These are phyloP conservation scores for Yamadazyma jaroonii DNA, from an alignment of 1,139 yeast genomes.

Conservation along the genomic window DNA sequence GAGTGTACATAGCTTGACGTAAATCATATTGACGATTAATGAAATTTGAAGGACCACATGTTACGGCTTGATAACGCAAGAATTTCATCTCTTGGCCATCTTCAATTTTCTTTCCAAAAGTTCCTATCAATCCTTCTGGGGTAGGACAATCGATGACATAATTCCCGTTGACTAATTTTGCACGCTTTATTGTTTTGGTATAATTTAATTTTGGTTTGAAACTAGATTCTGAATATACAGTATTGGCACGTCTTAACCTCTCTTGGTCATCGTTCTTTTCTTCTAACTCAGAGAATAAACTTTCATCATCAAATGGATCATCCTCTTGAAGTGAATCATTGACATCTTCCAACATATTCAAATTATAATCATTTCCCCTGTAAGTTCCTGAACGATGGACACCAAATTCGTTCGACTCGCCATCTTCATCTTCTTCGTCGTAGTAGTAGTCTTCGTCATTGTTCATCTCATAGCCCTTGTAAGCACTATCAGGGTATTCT, in stretches of 20 bases:
- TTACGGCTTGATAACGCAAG: conserved; percentile 79
- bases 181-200: conserved; percentile 49
- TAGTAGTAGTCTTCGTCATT: conserved; percentile 22
- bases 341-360: conserved; percentile 43
- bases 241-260: conserved; percentile 10
- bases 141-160: conserved; percentile 80
- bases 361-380: conserved; percentile 40
- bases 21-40: conserved; percentile 55
- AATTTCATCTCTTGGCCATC: conserved; percentile 66
- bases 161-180: conserved; percentile 64
- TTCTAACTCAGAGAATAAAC: conserved; percentile 42
- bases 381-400: conserved; percentile 20
- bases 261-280: conserved; percentile 23
- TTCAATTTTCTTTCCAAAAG: conserved; percentile 48
- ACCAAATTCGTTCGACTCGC: conserved; percentile 14
- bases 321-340: conserved; percentile 27
- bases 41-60: conserved; percentile 74
- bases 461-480: conserved; percentile 21
- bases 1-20: conserved; percentile 64
- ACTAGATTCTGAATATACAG: conserved; percentile 29
- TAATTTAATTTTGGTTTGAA: conserved; percentile 43
- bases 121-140: conserved; percentile 54
- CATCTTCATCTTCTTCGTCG: conserved; percentile 8
- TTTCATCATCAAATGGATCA: conserved; percentile 48
- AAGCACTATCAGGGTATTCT: conserved; percentile 32